Evolutionary conservation across 2,329 filamentous ascomycete genomes (phyloP), one percentile per base, ranked within the genome.

Genomic region (Cladosporium oxysporum): DNA sequence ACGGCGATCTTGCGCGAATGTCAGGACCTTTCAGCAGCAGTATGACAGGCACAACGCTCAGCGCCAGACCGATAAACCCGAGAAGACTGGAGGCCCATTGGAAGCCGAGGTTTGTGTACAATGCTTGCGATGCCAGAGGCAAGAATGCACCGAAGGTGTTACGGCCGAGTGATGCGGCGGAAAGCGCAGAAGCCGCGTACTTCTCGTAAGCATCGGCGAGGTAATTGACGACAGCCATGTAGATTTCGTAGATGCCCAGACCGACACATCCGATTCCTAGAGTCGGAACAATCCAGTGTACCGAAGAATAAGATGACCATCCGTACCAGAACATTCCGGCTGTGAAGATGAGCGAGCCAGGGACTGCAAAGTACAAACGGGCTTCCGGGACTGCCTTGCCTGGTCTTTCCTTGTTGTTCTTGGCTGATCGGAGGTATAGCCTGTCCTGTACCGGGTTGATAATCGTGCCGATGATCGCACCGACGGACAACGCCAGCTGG

Each of bases 311-410:
- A 0, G 79, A 82, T 0, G 84, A 83, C 83, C 82, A 85, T 0
- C 79, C 82, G 66, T 85, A 85, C 82, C 81, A 83, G 68, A 85
- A 84, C 35, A 85, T 73, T 1, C 82, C 81, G 7, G 78, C 75
- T 0, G 82, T 80, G 2, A 82, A 73, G 3, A 84, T 76, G 16
- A 85, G 66, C 5, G 82, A 79, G 2, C 83, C 85, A 11, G 83
- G 69, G 69, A 88, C 85, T 67, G 82, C 79, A 0, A 81, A 80
- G 4, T 79, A 76, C 1, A 85, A 74, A 1, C 82, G 77, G 28
- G 79, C 79, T 70, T 85, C 83, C 65, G 71, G 72, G 1, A 53
- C 47, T 5, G 55, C 44, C 44, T 65, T 65, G 14, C 62, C 62
- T 18, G 62, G 55, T 21, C 49, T 60, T n/a, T 66, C 58, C 53